Base-by-base conservation (phyloP, 2,329 filamentous ascomycete species). In the Venturiaceae sp. region DNA sequence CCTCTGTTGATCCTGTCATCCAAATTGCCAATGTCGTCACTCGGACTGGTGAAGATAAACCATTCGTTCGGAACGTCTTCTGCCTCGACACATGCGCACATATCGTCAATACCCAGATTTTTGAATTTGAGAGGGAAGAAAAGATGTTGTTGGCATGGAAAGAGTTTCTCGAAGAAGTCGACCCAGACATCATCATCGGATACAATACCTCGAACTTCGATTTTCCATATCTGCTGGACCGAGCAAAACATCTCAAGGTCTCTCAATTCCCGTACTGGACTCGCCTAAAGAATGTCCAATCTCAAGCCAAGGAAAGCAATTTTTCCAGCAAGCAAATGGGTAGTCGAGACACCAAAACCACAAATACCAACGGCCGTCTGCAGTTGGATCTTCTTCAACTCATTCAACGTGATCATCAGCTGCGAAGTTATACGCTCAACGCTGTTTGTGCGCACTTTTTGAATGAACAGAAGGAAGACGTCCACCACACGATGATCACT, bases 191-290 rank as follows among this genome's bases (percentile, higher is more conserved):
- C 63, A 96, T 99, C 67, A 99, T 95, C 58, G 94, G 94, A 50
- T 99, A 99, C 84, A 99, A 99, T 72, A 99, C 95, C 74, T 79
- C 89, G 69, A 99, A 99, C 75, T 99, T 99, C 73, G 94, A 99
- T 77, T 97, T 99, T 63, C 92, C 92, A 0, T 99, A 99, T 69
- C 82, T 99, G 0, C 80, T 99, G 11, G 89, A 96, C 58, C 84
- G 94, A 50, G 94, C 92, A 9, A 89, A 82, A 63, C 85, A 95
- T 68, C 78, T 99, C 30, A 95, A 94, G 67, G 83, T 90, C 37
- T 72, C 71, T 1, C 82, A 81, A 0, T 99, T 99, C 64, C 88
- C 94, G 6, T 92, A 87, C 71, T 96, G 90, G 90, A 86, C 91
- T 23, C 83, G 94, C 62, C 72, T 96, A 23, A 87, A 83, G 53